Evolutionary conservation across 179 eudicot genomes (phyloP), one percentile per base, ranked within the genome.

Genomic region (Spinacia oleracea): DNA sequence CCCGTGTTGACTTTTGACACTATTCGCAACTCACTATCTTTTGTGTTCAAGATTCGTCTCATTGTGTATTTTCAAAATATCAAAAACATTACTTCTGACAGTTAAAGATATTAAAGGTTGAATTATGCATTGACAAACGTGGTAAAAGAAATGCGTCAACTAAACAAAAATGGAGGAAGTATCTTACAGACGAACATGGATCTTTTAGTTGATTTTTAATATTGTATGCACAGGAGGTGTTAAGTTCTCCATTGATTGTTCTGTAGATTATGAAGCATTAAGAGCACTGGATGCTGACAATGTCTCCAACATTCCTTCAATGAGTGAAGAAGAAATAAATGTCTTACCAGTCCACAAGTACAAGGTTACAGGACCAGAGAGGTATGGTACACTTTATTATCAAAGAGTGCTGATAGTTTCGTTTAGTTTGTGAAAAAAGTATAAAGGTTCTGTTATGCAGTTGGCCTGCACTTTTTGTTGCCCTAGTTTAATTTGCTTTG

Each of bases 201-300:
- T 20, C 4, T 20, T 53, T 40, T 23, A n/a, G 34, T 6, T 69
- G 32, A 23, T 68, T n/a, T 68, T 27, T 69, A 1, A 53, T 38
- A 50, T 11, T 9, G 21, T 50, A 27, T 43, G 8, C 40, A 32
- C 20, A 2, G 14, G 9, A 21, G 18, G 21, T 5, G 0, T 31
- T 9, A 21, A 53, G 35, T 66, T 48, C 18, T 81, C 38, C 55
- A 45, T 59, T 48, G 65, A 29, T 38, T 65, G 40, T 77, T 29
- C 43, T 84, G 81, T 89, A 91, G 97, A 90, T 81, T 91, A 90
- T 83, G 97, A 90, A 72, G 85, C 97, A 50, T 66, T 91, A 60
- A 87, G 94, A 73, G 92, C 94, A 65, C 81, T 91, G 83, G 97
- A 91, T 82, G 82, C 89, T 81, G 97, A 91, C 71, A 88, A 89